Percentiles rank a stretch among this genome's conserved stretches.
Evolutionary conservation across 2,329 filamentous ascomycete species (phyloP).

Genomic region (Xylariaceae sp.): DNA sequence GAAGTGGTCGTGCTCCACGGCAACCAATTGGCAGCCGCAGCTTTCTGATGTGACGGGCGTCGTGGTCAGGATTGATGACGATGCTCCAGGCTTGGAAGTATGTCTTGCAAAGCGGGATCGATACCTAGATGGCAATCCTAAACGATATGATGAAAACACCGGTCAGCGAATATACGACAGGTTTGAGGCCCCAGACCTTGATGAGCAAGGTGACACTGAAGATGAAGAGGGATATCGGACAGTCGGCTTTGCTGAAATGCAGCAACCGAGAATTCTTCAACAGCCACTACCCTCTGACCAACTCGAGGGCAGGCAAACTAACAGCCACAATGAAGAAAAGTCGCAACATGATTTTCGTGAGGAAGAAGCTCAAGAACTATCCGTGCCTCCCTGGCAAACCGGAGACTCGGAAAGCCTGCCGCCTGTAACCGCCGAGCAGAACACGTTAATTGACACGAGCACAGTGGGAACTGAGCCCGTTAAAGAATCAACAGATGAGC

Average conservation of each 20-base stretch:
- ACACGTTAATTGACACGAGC: not conserved
- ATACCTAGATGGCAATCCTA: conserved; percentile 56
- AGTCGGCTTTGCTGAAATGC: conserved; percentile 63
- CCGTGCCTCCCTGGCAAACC: not conserved
- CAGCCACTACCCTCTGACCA: conserved; percentile 34
- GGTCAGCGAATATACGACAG: conserved; percentile 75
- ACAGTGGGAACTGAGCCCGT: not conserved
- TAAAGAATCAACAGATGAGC: not conserved
- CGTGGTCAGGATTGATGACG: conserved; percentile 58
- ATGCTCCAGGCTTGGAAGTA: conserved; percentile 57
- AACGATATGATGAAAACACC: conserved; percentile 64
- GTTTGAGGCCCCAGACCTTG: conserved; percentile 72
- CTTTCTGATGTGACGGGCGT: conserved; percentile 67
- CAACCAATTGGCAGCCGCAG: conserved; percentile 68
- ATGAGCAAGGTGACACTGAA: conserved; percentile 57
- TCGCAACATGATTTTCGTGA: not conserved
- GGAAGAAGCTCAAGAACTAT: not conserved
- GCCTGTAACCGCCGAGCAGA: not conserved
- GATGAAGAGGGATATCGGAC: conserved; percentile 64
- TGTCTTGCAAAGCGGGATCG: conserved; percentile 72
- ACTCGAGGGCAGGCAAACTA: not conserved
- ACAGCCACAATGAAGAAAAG: not conserved
- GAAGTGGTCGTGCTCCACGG: conserved; percentile 61
- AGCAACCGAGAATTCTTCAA: conserved; percentile 68
- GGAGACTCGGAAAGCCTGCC: not conserved